Conservation (phyloP, 169 alveolate species). For the Babesia caballi region DNA sequence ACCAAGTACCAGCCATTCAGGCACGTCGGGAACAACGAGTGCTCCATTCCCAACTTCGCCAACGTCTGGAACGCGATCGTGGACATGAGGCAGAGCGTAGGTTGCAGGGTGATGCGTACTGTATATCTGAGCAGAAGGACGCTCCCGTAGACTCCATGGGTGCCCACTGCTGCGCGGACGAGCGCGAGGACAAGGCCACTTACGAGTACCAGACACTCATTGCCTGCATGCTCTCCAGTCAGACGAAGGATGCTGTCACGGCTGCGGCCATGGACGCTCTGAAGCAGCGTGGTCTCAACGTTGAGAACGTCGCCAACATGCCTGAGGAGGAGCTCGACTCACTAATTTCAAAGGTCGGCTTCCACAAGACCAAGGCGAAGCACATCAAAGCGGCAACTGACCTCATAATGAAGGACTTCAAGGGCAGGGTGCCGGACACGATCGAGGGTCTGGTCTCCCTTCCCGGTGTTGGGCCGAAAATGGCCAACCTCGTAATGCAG, state of each 20-base stretch:
- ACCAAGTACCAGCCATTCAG: slow-evolving; percentile 39
- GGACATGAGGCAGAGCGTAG: slow-evolving; percentile 47
- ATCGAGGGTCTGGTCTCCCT: slow-evolving; percentile 82
- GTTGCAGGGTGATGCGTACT: too few species aligned
- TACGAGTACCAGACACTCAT: slow-evolving; percentile 79
- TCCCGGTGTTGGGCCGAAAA: slow-evolving; percentile 95
- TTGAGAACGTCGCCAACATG: slow-evolving; percentile 67
- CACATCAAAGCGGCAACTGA: slow-evolving; percentile 84
- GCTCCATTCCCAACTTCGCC: slow-evolving; percentile 56
- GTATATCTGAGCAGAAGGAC: slow-evolving; percentile 24
- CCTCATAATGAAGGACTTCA: slow-evolving; percentile 78
- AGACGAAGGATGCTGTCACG: slow-evolving; percentile 83
- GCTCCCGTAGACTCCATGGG: slow-evolving; percentile 80
- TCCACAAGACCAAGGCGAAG: slow-evolving; percentile 90
- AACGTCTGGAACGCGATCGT: slow-evolving; percentile 68
- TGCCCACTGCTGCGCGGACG: slow-evolving; percentile 75
- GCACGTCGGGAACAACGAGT: slow-evolving; percentile 26
- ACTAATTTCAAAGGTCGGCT: slow-evolving; percentile 87
- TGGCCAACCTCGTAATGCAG: slow-evolving; percentile 88
- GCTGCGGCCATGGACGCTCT: slow-evolving; percentile 79
- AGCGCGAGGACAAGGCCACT: slow-evolving; percentile 34
- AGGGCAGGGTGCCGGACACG: slow-evolving; percentile 88
- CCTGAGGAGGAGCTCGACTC: slow-evolving; percentile 80
- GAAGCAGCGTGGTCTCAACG: slow-evolving; percentile 73
- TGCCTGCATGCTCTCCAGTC: slow-evolving; percentile 83